phyloP scores from a whole-genome alignment of 108 stramenopile species.

The Pseudonitzschia multistriata region DNA sequence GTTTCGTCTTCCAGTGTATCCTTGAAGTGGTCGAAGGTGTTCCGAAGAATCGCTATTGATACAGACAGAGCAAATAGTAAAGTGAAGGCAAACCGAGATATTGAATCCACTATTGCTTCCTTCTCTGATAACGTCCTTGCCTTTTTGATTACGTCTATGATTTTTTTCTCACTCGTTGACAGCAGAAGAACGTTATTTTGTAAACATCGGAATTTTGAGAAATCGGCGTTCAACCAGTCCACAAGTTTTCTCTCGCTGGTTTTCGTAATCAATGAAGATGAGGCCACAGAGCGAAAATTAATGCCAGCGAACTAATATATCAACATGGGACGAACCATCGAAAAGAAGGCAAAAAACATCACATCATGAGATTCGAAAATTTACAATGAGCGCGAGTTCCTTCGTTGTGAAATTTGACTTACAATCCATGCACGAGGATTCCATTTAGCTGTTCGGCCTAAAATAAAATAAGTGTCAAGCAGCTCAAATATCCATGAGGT shows the following conservation, averaged over 20 bases:
- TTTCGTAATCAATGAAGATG: background rate
- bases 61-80: constrained; percentile 25
- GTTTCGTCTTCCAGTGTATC: background rate
- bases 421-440: constrained; percentile 39
- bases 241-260: background rate
- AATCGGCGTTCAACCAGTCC: background rate
- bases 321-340: background rate
- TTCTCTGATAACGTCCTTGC: constrained; percentile 6
- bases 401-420: background rate
- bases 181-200: background rate
- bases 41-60: constrained; percentile 21
- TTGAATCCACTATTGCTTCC: constrained; percentile 12
- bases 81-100: constrained; percentile 21
- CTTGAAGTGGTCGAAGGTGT: constrained; percentile 25
- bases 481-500: constrained; percentile 20
- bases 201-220: background rate
- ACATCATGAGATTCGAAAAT: background rate
- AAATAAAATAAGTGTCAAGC: constrained; percentile 27
- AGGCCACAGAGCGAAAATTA: constrained; percentile 22
- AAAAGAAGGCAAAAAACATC: background rate
- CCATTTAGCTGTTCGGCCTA: constrained; percentile 33
- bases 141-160: constrained; percentile 9
- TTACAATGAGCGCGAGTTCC: background rate
- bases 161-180: constrained; percentile 6
- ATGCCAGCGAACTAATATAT: constrained; percentile 22